Evolutionary conservation across 345 rosid species (phyloP), one percentile per base, ranked within the genome.

Genomic region (Erysimum cheiranthoides): DNA sequence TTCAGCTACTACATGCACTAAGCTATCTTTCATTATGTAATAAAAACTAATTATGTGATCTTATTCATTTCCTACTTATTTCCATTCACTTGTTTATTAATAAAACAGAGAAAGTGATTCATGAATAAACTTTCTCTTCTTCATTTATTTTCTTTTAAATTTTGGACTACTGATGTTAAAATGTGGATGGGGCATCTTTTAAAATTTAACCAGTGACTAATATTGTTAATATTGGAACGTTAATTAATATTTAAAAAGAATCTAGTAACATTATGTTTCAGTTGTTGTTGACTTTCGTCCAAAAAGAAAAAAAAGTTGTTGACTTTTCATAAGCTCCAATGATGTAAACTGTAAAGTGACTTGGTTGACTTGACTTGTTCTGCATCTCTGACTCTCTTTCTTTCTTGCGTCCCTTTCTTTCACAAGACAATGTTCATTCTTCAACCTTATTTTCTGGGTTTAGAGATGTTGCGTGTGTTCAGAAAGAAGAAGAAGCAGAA

Each of bases 1-100:
- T 49, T 80, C 59, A 47, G 80, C 66, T 75, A 81, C 83, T 76
- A 62, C 76, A 39, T 72, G 75, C 79, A 76, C 74, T 79, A 70
- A 79, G 77, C 62, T 59, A 63, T 53, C 57, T 45, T 71, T 63
- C 42, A 35, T 70, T 63, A 70, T 76, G 70, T 62, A 70, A 46
- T 62, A 76, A 45, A 10, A 57, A 38, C 65, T 61, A 34, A 56
- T 27, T 30, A 46, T 71, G 80, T 77, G 61, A 65, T 77, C 51
- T 64, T 1, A 38, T 77, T 58, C 72, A 71, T 65, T 64, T 70
- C 59, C 50, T 62, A 25, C 13, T 28, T 45, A 63, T 63, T 77
- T 63, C 46, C 50, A 43, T 69, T 43, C 65, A 53, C 70, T 69
- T 76, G 62, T 76, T 32, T 43, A 76, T 69, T 76, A 70, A 76